Base-by-base conservation (phyloP, 1,139 yeast species). In the Nakaseomyces glabratus region DNA sequence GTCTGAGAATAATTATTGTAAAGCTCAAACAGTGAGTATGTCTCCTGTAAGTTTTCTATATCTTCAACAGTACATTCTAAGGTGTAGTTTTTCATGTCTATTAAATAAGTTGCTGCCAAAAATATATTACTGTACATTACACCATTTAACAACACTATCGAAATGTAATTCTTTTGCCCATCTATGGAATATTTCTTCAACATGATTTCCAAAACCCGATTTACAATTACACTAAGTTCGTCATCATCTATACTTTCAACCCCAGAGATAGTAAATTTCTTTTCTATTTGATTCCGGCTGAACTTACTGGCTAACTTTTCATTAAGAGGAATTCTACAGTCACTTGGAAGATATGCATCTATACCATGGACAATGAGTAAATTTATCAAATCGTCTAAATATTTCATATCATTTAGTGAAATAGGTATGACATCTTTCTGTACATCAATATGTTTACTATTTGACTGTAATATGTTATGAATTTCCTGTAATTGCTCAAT, bases 391-490 rank as follows among this genome's bases (percentile, higher is more conserved):
- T 68, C 71, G 33, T 82, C 78, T 40, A 88, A 72, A 2, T 74
- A 70, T 51, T 76, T 79, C 65, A 88, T 75, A 52, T 88, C 97
- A 49, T 84, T 88, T 8, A 88, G 63, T 0, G 96, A 82, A 11
- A 88, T 78, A 6, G 80, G 65, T 13, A 88, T 69, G 35, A 82
- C 54, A 31, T 69, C 65, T 51, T 33, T 64, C 54, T 33, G 46
- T 36, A 46, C 30, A 26, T 36, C 24, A 29, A 35, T 2, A 9
- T 26, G 33, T 4, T 9, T 28, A 7, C 19, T 22, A 24, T 31
- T 45, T 31, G 23, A 39, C 11, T 34, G 36, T 24, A 34, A n/a
- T 3, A 44, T 35, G 17, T 40, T 20, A 29, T 42, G 39, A 23
- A 44, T 34, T 14, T 31, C 35, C 34, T 40, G 32, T 18, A 52